Evolutionary conservation across 2,329 filamentous ascomycete species (phyloP).

Genomic region (Cercospora nicotianae): DNA sequence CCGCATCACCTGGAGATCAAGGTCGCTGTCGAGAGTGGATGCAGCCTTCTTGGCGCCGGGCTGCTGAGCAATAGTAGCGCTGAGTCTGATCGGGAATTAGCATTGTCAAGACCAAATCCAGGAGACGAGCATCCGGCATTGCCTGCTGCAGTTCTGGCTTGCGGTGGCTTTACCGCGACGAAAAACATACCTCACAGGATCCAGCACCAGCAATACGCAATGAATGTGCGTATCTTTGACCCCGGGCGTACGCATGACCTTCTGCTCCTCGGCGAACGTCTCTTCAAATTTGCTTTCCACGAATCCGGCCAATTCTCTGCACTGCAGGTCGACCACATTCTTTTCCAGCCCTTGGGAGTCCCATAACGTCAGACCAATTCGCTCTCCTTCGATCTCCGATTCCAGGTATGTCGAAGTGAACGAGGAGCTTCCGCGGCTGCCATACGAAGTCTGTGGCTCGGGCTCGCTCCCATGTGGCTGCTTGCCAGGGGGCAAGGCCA

Average conservation of each 20-base stretch:
- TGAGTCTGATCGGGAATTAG: conserved; percentile 54
- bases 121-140: neutral
- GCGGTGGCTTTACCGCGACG: conserved; percentile 25
- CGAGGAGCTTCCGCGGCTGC: conserved; percentile 39
- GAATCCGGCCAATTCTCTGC: conserved; percentile 87
- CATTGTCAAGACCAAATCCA: conserved; percentile 32
- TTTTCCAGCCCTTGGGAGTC: conserved; percentile 94
- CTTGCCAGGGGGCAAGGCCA: conserved; percentile 81
- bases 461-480: conserved; percentile 45
- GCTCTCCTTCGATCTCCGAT: conserved; percentile 89
- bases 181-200: conserved; percentile 61
- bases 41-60: conserved; percentile 19
- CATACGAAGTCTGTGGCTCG: conserved; percentile 21
- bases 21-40: conserved; percentile 69
- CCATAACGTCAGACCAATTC: conserved; percentile 91
- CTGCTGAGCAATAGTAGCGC: conserved; percentile 60
- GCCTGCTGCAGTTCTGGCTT: neutral
- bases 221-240: conserved; percentile 97
- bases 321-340: conserved; percentile 89
- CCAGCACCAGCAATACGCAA: conserved; percentile 87
- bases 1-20: conserved; percentile 87
- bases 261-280: conserved; percentile 95
- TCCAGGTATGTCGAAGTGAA: conserved; percentile 90
- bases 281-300: conserved; percentile 98
- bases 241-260: conserved; percentile 88